phyloP scores from a whole-genome alignment of 2,329 filamentous ascomycete genomes.

The Diaporthe velutina region DNA sequence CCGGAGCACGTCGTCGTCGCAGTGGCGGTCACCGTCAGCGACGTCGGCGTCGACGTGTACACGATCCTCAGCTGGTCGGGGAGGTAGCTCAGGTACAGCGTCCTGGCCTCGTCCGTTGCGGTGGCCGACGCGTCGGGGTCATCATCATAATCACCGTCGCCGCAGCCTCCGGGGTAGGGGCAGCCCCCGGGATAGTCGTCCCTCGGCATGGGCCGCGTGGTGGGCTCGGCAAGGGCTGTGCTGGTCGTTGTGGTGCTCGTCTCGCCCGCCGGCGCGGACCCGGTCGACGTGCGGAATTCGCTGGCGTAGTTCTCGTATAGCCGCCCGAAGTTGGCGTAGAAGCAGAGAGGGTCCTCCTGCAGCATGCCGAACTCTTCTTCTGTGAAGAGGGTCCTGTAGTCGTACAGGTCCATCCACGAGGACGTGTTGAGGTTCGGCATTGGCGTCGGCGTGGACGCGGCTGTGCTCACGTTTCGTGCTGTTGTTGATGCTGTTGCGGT shows the following conservation, averaged over 20 bases:
- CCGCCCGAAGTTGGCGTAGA: conserved; percentile 6
- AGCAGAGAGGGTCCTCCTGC: neutral
- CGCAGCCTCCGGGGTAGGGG: neutral
- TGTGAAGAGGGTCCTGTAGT: neutral
- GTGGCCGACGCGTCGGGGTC: neutral
- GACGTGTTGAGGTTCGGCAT: neutral
- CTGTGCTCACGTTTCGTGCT: neutral
- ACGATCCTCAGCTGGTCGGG: neutral
- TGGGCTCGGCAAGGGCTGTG: neutral
- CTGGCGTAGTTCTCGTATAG: conserved; percentile 1
- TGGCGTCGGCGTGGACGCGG: neutral
- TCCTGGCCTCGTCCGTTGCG: neutral
- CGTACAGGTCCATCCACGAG: neutral
- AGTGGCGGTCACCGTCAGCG: neutral
- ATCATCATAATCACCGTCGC: neutral
- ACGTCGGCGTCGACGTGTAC: neutral
- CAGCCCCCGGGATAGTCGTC: too few relatives aligned
- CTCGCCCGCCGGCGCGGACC: neutral
- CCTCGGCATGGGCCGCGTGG: neutral
- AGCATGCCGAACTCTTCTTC: neutral
- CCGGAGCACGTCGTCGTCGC: neutral
- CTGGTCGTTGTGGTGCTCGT: neutral
- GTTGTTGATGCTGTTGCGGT: neutral
- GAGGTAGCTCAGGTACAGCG: neutral
- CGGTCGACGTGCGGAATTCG: neutral